phyloP scores from a whole-genome alignment of 202 grass and related monocot genomes.

The Thinopyrum obtusiflorum region DNA sequence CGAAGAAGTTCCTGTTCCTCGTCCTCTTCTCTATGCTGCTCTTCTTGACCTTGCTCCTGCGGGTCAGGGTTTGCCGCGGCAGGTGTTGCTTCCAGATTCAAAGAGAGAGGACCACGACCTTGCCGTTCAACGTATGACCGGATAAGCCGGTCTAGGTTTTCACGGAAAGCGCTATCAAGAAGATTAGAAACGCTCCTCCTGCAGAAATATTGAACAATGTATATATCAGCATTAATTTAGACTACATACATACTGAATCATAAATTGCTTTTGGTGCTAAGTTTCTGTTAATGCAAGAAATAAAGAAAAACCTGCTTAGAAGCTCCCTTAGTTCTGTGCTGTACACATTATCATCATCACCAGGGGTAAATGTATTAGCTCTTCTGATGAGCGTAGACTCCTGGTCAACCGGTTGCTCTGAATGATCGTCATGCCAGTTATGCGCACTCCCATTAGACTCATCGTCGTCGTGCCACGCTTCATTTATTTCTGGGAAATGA shows the following conservation, averaged over 20 bases:
- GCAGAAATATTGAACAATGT: constrained; percentile 35
- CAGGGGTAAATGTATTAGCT: constrained; percentile 63
- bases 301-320: constrained; percentile 64
- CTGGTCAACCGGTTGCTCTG: constrained; percentile 44
- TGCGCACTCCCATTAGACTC: constrained; percentile 51
- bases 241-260: constrained; percentile 7
- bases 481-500: constrained; percentile 52
- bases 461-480: constrained; percentile 63
- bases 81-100: constrained; percentile 57
- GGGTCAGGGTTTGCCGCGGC: constrained; percentile 18
- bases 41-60: constrained; percentile 49
- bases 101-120: constrained; percentile 59
- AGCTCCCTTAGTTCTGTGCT: constrained; percentile 90
- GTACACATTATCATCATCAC: constrained; percentile 71
- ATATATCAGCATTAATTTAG: constrained; percentile 24
- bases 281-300: constrained; percentile 7
- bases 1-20: constrained; percentile 54
- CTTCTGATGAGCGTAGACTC: constrained; percentile 47
- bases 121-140: constrained; percentile 74
- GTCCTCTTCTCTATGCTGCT: constrained; percentile 48
- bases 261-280: not conserved
- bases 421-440: constrained; percentile 52
- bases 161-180: constrained; percentile 85
- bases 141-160: constrained; percentile 86
- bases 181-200: constrained; percentile 96